phyloP scores from a whole-genome alignment of 2,329 filamentous ascomycete genomes.

The Karstenula rhodostoma region DNA sequence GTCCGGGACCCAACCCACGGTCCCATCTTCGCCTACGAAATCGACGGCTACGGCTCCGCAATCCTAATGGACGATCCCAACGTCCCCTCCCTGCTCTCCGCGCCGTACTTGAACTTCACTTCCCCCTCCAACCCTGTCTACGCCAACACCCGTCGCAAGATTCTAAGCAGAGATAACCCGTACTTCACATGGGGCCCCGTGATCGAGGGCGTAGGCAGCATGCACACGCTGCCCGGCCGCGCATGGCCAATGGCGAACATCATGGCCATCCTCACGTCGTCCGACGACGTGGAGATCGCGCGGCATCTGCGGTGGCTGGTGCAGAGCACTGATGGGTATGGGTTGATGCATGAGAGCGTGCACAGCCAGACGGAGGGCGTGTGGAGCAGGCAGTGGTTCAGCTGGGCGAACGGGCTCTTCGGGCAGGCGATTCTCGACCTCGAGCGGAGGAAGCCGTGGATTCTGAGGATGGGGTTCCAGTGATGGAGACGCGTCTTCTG shows the following conservation, averaged over 20 bases:
- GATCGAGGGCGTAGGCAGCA: conserved; percentile 55
- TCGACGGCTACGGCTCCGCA: conserved; percentile 55
- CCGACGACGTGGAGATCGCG: conserved; percentile 56
- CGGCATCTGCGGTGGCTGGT: conserved; percentile 53
- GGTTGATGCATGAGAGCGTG: conserved; percentile 61
- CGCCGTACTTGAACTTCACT: conserved; percentile 68
- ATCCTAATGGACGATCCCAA: conserved; percentile 78
- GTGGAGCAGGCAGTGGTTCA: conserved; percentile 61
- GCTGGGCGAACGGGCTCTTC: conserved; percentile 62
- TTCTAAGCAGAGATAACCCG: conserved; percentile 55
- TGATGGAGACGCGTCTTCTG: too few relatives aligned
- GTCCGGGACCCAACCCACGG: conserved; percentile 45
- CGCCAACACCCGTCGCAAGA: conserved; percentile 53
- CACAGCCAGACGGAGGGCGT: conserved; percentile 48
- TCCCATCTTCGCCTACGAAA: conserved; percentile 57
- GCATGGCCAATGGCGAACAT: conserved; percentile 62
- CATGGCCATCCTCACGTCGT: conserved; percentile 57
- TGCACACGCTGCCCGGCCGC: conserved; percentile 55
- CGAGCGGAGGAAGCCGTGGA: conserved; percentile 51
- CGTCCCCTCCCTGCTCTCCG: conserved; percentile 70
- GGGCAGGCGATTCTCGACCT: conserved; percentile 57
- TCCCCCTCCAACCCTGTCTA: conserved; percentile 51
- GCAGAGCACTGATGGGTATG: conserved; percentile 57
- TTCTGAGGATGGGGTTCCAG: conserved; percentile 49
- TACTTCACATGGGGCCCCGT: conserved; percentile 58